Evolutionary conservation across 106 monocot genomes (phyloP), one percentile per base, ranked within the genome.

Genomic region (Apostasia ramifera): DNA sequence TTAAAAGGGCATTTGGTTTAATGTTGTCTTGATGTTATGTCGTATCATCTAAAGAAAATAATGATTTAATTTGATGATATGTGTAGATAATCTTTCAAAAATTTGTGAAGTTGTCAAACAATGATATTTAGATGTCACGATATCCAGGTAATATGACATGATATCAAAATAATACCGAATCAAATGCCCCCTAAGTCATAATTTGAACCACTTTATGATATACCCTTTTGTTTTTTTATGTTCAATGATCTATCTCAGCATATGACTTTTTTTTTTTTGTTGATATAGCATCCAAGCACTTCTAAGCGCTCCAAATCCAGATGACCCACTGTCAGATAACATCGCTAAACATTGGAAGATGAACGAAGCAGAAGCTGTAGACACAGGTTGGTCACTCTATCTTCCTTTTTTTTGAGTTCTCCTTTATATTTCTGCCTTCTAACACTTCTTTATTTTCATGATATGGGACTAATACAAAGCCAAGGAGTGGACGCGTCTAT

Each of bases 321-420:
- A 94, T 75, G 94, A 94, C 61, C 94, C 94, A 9, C 91, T 94
- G 40, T 91, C 94, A 4, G 91, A 94, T 66, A 91, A 94, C 79
- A 77, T 94, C 54, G 94, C 94, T 41, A 94, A 91, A 49, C 94
- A 94, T 71, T 94, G 94, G 94, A 94, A 94, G 64, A 46, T 91
- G 46, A 85, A 91, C 54, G 94, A 94, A 80, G 87, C 77, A 6
- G 94, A 94, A 72, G 94, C 94, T 66, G 94, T 91, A 12, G 94
- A 94, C 77, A 94, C 94, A 85, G 94, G 94, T 91, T 66, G 14
- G 50, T 44, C 62, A 12, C 12, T 63, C 5, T 52, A 8, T 6
- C 4, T 6, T 8, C 3, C 11, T 11, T 14, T 56, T 10, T 1
- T 56, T 9, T 56, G 8, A 56, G 4, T 44, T 10, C 1, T 5